Evolutionary conservation across 106 monocot genomes (phyloP).

Genomic region (Allium cepa): DNA sequence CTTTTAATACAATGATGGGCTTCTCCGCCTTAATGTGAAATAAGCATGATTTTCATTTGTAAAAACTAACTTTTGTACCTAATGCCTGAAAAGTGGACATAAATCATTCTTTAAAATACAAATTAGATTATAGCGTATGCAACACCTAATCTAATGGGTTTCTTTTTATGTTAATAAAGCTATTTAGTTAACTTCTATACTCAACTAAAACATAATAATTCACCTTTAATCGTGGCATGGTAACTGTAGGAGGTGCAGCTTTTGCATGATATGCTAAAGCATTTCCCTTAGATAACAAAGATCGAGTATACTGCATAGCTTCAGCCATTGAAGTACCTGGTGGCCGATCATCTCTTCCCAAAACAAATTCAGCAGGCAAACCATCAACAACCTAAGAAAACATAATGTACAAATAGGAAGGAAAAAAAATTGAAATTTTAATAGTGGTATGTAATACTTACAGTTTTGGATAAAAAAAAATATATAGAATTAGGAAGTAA

Average conservation of each 20-base stretch:
- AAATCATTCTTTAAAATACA: too few relatives aligned
- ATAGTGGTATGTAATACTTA: background rate
- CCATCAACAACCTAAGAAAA: conserved; percentile 96
- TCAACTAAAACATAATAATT: background rate
- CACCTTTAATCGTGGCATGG: conserved; percentile 96
- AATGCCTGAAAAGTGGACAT: too few relatives aligned
- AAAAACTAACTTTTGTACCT: too few relatives aligned
- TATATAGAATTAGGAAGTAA: background rate
- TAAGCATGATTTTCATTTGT: too few relatives aligned
- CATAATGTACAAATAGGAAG: background rate
- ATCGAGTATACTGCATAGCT: conserved; percentile 87
- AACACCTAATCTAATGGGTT: background rate
- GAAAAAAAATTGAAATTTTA: background rate
- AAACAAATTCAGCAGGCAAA: conserved; percentile 86
- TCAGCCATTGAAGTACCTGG: conserved; percentile 44
- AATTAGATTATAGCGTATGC: background rate
- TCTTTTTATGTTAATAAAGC: too few relatives aligned
- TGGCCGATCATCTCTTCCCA: conserved; percentile 59
- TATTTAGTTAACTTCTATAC: too few relatives aligned
- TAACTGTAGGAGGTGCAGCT: conserved; percentile 98
- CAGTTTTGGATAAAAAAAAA: background rate
- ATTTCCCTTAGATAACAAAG: conserved; percentile 47
- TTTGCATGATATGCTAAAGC: conserved; percentile 82
- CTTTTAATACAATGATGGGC: too few relatives aligned
- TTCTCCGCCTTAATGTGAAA: too few relatives aligned